Percentiles rank a stretch among this genome's conserved stretches.
These are phyloP conservation scores for Mycena vitilis DNA, from an alignment of 768 basidiomycete species.

Conservation along the genomic window DNA sequence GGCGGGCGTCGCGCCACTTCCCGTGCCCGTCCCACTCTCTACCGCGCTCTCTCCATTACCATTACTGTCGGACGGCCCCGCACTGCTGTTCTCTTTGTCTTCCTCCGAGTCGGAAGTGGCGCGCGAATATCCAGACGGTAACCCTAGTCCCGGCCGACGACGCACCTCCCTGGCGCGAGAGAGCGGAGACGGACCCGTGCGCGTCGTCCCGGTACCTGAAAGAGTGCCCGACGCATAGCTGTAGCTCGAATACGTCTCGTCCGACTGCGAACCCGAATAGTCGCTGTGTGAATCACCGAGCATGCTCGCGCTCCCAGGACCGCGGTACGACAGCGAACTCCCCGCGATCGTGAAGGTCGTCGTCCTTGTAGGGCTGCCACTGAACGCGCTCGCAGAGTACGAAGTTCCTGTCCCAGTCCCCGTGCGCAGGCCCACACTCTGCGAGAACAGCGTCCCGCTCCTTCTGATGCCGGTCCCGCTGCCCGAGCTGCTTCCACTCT, in stretches of 20 bases:
- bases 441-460: slow-evolving; percentile 33
- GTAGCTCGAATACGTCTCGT: slow-evolving; percentile 38
- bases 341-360: slow-evolving; percentile 34
- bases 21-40: slow-evolving; percentile 36
- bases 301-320: slow-evolving; percentile 33
- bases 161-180: slow-evolving; percentile 32
- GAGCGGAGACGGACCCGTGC: slow-evolving; percentile 15
- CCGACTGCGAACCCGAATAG: slow-evolving; percentile 47
- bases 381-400: slow-evolving; percentile 33
- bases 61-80: slow-evolving; percentile 29
- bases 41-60: slow-evolving; percentile 21
- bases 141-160: slow-evolving; percentile 49
- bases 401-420: slow-evolving; percentile 7
- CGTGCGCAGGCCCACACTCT: slow-evolving; percentile 35
- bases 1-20: slow-evolving; percentile 43
- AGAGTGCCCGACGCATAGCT: slow-evolving; percentile 22
- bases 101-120: slow-evolving; percentile 21
- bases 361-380: slow-evolving; percentile 56
- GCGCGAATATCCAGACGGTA: slow-evolving; percentile 53
- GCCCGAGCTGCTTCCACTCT: neutral
- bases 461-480: slow-evolving; percentile 5
- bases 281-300: slow-evolving; percentile 33
- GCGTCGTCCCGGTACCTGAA: slow-evolving; percentile 10
- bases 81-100: slow-evolving; percentile 35
- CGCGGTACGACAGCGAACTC: slow-evolving; percentile 34